Conservation (phyloP, 164 flowering plant species). For the Berberis thunbergii region DNA sequence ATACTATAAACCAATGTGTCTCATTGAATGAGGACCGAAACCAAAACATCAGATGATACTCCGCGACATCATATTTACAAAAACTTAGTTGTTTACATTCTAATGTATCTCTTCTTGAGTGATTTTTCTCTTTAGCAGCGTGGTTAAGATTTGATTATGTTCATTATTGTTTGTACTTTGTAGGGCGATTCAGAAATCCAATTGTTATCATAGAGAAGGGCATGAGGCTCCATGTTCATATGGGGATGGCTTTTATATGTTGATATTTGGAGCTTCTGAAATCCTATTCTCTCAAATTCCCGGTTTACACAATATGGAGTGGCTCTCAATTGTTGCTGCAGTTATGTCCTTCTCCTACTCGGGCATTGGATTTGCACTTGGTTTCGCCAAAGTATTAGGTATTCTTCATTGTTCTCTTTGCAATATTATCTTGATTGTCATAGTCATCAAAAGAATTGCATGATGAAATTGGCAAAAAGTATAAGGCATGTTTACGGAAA, state of each 20-base stretch:
- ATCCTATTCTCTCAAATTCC: slow-evolving; percentile 65
- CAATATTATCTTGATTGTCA: neutral
- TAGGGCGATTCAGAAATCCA: slow-evolving; percentile 72
- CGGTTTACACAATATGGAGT: slow-evolving; percentile 52
- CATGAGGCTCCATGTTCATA: slow-evolving; percentile 47
- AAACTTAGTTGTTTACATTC: neutral
- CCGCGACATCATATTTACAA: no score
- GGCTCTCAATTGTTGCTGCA: slow-evolving; percentile 34
- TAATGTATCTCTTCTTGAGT: neutral
- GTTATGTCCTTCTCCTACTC: slow-evolving; percentile 58
- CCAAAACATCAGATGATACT: no score
- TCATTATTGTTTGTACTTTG: neutral
- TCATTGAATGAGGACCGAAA: neutral
- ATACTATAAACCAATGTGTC: neutral
- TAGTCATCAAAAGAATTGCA: neutral
- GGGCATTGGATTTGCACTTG: slow-evolving; percentile 50
- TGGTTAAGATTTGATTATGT: neutral
- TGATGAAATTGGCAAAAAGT: no score
- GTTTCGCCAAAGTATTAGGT: slow-evolving; percentile 56
- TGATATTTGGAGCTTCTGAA: slow-evolving; percentile 59
- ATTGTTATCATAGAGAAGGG: slow-evolving; percentile 62
- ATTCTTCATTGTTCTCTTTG: neutral
- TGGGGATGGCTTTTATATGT: slow-evolving; percentile 37
- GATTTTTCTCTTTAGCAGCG: no score
- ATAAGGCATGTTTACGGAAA: no score